Conservation (phyloP, 805 yeast genomes). For the Ogataea pini region DNA sequence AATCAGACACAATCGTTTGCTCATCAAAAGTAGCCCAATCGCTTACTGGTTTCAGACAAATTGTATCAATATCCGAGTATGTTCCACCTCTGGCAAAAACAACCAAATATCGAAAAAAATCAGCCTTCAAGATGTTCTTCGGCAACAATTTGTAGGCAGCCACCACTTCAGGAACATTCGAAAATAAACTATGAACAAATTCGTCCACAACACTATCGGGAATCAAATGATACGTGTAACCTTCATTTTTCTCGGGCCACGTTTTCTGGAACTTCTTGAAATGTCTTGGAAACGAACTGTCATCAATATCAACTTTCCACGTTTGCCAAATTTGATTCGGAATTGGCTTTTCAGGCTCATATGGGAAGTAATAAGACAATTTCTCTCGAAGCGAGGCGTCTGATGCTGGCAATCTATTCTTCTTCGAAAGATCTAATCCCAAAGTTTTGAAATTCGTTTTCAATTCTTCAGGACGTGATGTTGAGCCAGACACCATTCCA, state of each 20-base stretch:
- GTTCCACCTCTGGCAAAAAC: slow-evolving; percentile 91
- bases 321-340: slow-evolving; percentile 92
- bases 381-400: slow-evolving; percentile 49
- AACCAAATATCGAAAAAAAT: slow-evolving; percentile 87
- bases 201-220: slow-evolving; percentile 62
- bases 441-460: slow-evolving; percentile 19
- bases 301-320: slow-evolving; percentile 73
- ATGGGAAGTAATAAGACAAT: slow-evolving; percentile 72
- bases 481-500: background rate
- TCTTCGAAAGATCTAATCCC: slow-evolving; percentile 12
- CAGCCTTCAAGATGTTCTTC: slow-evolving; percentile 80
- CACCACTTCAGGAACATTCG: slow-evolving; percentile 72
- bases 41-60: slow-evolving; percentile 66
- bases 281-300: slow-evolving; percentile 54
- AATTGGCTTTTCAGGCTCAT: slow-evolving; percentile 59
- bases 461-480: slow-evolving; percentile 7
- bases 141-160: slow-evolving; percentile 80
- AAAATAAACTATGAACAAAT: slow-evolving; percentile 57
- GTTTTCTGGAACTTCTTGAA: slow-evolving; percentile 52
- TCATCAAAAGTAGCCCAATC: slow-evolving; percentile 66
- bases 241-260: slow-evolving; percentile 67
- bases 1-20: slow-evolving; percentile 17
- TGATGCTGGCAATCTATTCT: slow-evolving; percentile 19
- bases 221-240: slow-evolving; percentile 69
- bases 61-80: slow-evolving; percentile 89